A percentile compares a stretch with the other conserved stretches of the same genome.
Evolutionary conservation across 257 asterid genomes (phyloP).

Genomic region (Nicotiana otophora): DNA sequence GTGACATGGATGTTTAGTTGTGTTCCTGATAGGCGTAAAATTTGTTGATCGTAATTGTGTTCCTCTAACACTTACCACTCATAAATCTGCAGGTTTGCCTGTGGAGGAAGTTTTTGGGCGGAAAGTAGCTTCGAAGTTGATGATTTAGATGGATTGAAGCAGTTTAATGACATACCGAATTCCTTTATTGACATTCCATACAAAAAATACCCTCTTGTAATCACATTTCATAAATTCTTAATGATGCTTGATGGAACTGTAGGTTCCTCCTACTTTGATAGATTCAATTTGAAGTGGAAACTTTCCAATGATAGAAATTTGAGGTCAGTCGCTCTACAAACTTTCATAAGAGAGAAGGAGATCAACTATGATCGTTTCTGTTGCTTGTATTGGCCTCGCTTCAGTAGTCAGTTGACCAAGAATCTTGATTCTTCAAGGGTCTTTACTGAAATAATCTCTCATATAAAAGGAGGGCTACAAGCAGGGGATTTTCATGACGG

Average conservation of each 20-base stretch:
- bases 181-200: constrained; percentile 37
- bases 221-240: constrained; percentile 58
- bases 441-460: constrained; percentile 60
- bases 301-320: constrained; percentile 18
- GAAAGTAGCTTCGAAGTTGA: constrained; percentile 27
- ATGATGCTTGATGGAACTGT: constrained; percentile 74
- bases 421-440: constrained; percentile 48
- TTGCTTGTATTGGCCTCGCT: constrained; percentile 53
- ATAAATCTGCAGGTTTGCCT: constrained; percentile 35
- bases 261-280: constrained; percentile 43
- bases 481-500: constrained; percentile 22
- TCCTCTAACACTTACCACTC: not conserved
- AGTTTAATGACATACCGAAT: constrained; percentile 50
- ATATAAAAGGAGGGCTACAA: constrained; percentile 52
- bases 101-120: constrained; percentile 14
- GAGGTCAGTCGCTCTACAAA: constrained; percentile 39
- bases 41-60: not conserved
- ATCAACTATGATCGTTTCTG: constrained; percentile 45
- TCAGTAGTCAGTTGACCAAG: constrained; percentile 31
- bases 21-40: not conserved
- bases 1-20: not conserved
- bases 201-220: constrained; percentile 49
- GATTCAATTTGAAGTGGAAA: constrained; percentile 24
- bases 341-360: constrained; percentile 45
- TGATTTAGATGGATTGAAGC: constrained; percentile 38